Evolutionary conservation across 2,329 filamentous ascomycete species (phyloP).

Genomic region (Colletotrichum sp.): DNA sequence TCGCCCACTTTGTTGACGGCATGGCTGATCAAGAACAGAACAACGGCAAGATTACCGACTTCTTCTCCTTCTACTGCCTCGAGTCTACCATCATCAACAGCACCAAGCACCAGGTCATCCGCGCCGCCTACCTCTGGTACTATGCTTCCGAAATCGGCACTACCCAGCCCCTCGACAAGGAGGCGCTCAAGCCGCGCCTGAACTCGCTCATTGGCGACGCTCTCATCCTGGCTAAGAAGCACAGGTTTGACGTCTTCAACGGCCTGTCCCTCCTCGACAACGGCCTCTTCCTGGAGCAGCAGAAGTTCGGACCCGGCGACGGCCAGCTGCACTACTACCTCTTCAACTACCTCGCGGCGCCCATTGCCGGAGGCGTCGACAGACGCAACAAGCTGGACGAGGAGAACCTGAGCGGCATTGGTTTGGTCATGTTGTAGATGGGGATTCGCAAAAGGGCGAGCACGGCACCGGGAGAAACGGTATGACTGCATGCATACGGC

Average conservation of each 20-base stretch:
- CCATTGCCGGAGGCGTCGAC: constrained; percentile 86
- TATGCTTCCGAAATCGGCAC: constrained; percentile 88
- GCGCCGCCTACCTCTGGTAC: constrained; percentile 96
- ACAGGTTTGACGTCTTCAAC: constrained; percentile 95
- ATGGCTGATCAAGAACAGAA: constrained; percentile 40
- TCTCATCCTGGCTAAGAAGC: constrained; percentile 82
- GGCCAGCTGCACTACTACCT: constrained; percentile 96
- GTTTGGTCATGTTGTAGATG: constrained; percentile 75
- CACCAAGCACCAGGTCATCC: constrained; percentile 77
- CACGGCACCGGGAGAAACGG: neutral
- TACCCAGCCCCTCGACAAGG: constrained; percentile 53
- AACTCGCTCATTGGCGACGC: constrained; percentile 84
- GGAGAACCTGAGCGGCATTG: constrained; percentile 82
- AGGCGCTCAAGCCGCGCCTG: constrained; percentile 76
- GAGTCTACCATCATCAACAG: constrained; percentile 91
- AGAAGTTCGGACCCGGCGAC: constrained; percentile 94
- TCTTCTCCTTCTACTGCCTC: constrained; percentile 95
- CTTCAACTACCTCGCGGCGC: constrained; percentile 92
- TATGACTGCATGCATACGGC: constrained; percentile 5
- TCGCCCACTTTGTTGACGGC: neutral
- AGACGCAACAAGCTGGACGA: constrained; percentile 78
- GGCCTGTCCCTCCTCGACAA: constrained; percentile 94
- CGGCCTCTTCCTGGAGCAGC: constrained; percentile 87
- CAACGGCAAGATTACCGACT: constrained; percentile 84
- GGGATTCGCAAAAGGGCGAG: neutral